Percentiles rank a stretch among this genome's conserved stretches.
Evolutionary conservation across 371 early-diverging fungal species (phyloP).

Genomic region (Smittium culicis): DNA sequence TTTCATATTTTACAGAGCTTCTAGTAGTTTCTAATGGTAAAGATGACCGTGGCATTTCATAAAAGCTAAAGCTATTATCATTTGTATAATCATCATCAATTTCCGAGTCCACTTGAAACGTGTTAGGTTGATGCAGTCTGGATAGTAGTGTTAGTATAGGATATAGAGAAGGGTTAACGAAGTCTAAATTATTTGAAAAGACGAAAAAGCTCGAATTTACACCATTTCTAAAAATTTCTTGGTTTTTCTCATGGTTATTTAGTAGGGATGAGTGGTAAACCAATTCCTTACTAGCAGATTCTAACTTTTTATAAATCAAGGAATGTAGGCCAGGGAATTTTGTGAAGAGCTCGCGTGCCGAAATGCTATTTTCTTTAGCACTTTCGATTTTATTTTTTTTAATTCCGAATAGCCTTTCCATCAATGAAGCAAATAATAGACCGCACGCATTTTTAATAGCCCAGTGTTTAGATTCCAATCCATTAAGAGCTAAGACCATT

Average conservation of each 20-base stretch:
- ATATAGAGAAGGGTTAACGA: background rate
- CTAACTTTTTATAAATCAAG: conserved; percentile 55
- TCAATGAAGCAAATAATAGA: conserved; percentile 74
- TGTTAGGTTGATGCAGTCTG: background rate
- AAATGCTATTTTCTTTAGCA: conserved; percentile 57
- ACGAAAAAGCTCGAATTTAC: background rate
- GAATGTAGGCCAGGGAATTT: conserved; percentile 65
- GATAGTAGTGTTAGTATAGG: background rate
- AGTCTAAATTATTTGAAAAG: background rate
- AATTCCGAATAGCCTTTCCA: conserved; percentile 71
- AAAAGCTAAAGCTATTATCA: background rate
- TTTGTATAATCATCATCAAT: background rate
- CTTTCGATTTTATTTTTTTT: conserved; percentile 58
- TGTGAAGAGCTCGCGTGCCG: conserved; percentile 78
- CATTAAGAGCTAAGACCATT: conserved; percentile 57
- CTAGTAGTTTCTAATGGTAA: background rate
- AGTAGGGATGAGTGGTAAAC: too few species aligned
- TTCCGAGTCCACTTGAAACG: background rate
- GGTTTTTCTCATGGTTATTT: too few species aligned
- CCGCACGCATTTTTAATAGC: conserved; percentile 89
- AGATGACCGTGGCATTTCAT: background rate
- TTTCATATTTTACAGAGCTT: background rate
- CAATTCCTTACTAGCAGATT: conserved; percentile 40
- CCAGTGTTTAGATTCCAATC: conserved; percentile 73
- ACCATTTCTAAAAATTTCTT: background rate